phyloP scores from a whole-genome alignment of 2,329 filamentous ascomycete species.

The Basipetospora chlamydospora region DNA sequence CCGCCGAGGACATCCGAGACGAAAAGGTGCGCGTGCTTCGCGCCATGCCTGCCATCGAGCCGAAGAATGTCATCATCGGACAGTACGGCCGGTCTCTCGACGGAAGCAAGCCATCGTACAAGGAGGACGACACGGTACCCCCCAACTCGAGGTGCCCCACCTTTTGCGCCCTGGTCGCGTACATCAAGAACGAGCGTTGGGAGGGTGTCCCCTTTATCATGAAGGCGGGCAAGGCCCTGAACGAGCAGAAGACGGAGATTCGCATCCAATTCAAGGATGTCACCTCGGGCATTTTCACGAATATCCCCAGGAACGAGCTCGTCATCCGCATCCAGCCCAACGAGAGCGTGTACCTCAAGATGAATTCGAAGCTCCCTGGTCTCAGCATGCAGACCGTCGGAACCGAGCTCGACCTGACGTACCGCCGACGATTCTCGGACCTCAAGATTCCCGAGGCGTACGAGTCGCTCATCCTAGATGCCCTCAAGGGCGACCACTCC shows the following conservation, averaged over 20 bases:
- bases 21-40: slow-evolving; percentile 96
- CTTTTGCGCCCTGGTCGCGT: slow-evolving; percentile 91
- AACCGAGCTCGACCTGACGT: slow-evolving; percentile 95
- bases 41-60: slow-evolving; percentile 85
- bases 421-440: slow-evolving; percentile 95
- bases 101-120: slow-evolving; percentile 91
- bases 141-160: slow-evolving; percentile 96
- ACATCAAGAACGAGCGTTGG: slow-evolving; percentile 99
- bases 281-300: slow-evolving; percentile 98
- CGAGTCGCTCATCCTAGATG: slow-evolving; percentile 92
- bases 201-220: slow-evolving; percentile 98
- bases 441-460: slow-evolving; percentile 99
- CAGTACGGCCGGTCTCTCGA: slow-evolving; percentile 96
- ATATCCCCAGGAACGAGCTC: slow-evolving; percentile 97
- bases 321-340: slow-evolving; percentile 99
- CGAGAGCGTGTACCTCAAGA: slow-evolving; percentile 99
- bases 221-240: slow-evolving; percentile 96
- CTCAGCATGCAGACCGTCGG: slow-evolving; percentile 99
- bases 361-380: slow-evolving; percentile 98
- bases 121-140: slow-evolving; percentile 96
- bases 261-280: slow-evolving; percentile 99
- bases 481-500: slow-evolving; percentile 96
- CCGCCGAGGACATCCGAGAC: slow-evolving; percentile 92
- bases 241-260: slow-evolving; percentile 99
- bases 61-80: slow-evolving; percentile 98